phyloP scores from a whole-genome alignment of 768 basidiomycete species.

The Tulasnella sp. region DNA sequence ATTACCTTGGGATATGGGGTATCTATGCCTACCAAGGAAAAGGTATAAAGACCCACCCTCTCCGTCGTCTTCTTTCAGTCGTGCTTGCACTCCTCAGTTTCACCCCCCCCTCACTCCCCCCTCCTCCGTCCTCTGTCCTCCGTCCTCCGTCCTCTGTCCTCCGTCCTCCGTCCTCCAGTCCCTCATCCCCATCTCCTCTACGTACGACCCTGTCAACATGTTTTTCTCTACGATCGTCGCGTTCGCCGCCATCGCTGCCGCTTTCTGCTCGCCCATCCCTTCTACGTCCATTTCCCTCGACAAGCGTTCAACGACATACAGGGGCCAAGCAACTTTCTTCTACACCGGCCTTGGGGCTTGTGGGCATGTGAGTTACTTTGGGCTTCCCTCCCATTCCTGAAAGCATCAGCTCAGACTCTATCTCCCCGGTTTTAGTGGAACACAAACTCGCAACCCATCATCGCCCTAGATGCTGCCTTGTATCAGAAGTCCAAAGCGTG shows the following conservation, averaged over 20 bases:
- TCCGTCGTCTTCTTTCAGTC: neutral
- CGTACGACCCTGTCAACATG: neutral
- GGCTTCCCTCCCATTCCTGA: neutral
- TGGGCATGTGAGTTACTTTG: neutral
- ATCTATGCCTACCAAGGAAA: no score
- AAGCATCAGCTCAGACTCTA: neutral
- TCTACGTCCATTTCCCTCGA: neutral
- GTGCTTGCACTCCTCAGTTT: constrained; percentile 1
- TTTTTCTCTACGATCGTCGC: neutral
- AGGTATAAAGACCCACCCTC: no score
- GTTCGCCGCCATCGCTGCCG: neutral
- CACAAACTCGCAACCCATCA: constrained; percentile 5
- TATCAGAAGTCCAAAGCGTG: constrained; percentile 16
- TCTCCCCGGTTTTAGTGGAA: neutral
- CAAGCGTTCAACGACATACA: neutral
- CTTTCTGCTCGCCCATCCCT: neutral
- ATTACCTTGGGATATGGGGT: no score
- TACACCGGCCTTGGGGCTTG: constrained; percentile 14
- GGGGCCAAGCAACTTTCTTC: constrained; percentile 6
- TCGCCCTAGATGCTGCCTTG: constrained; percentile 4
- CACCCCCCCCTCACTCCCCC: neutral
- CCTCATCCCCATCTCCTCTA: neutral
- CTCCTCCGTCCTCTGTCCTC: neutral
- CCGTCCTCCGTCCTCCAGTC: neutral
- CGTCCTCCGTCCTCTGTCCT: neutral